Percentiles rank a stretch among this genome's conserved stretches.
Evolutionary conservation across 495 filamentous ascomycete species (phyloP).

Genomic region (Penicillium samsonianum): DNA sequence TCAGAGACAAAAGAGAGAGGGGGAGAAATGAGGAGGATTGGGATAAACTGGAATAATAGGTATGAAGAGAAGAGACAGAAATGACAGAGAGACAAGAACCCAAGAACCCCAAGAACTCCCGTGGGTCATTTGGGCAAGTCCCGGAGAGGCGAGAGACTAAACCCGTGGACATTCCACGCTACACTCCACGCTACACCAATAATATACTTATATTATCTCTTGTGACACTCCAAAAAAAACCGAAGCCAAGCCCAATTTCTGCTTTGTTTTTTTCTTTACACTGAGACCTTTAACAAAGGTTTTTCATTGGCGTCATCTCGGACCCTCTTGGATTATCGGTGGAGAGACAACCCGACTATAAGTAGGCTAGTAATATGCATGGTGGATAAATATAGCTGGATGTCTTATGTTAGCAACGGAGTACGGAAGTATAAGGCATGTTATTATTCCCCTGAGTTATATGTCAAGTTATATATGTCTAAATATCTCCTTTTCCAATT

Average conservation of each 20-base stretch:
- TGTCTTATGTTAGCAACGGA: not conserved
- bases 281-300: too few species aligned
- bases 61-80: not conserved
- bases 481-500: not conserved
- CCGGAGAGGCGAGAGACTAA: conserved; percentile 7
- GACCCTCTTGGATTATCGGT: conserved; percentile 15
- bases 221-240: not conserved
- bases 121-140: conserved; percentile 5
- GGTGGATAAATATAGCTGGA: not conserved
- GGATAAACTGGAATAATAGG: not conserved
- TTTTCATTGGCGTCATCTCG: too few species aligned
- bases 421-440: not conserved
- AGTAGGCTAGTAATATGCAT: conserved; percentile 6
- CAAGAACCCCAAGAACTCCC: not conserved
- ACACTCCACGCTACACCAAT: not conserved
- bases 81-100: not conserved
- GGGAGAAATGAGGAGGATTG: not conserved
- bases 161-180: not conserved
- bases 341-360: conserved; percentile 12
- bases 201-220: not conserved
- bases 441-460: not conserved
- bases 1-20: not conserved
- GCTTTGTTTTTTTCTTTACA: too few species aligned
- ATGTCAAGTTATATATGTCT: not conserved
- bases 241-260: not conserved